Percentiles rank a stretch among this genome's conserved stretches.
These are phyloP conservation scores for Solanum microdontum DNA, from an alignment of 257 asterid species.

Conservation along the genomic window DNA sequence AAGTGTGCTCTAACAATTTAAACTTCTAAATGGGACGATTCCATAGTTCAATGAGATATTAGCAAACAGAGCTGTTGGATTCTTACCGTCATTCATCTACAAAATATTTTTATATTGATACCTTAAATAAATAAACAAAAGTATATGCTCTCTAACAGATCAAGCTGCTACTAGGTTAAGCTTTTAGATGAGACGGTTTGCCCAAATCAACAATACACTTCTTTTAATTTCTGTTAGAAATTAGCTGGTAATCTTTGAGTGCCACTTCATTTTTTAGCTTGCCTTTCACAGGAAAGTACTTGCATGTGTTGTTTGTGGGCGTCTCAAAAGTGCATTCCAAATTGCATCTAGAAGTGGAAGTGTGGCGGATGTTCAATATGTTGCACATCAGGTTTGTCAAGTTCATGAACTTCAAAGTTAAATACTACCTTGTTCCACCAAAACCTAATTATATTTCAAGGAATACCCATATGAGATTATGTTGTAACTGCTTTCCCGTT, in stretches of 20 bases:
- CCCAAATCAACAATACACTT: background rate
- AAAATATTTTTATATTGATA: background rate
- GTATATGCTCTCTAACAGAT: background rate
- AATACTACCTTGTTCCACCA: background rate
- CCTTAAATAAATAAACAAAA: background rate
- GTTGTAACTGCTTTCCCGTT: background rate
- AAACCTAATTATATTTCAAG: background rate
- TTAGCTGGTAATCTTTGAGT: conserved; percentile 7
- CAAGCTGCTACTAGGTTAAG: background rate
- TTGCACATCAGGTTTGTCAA: conserved; percentile 81
- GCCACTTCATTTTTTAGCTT: conserved; percentile 6
- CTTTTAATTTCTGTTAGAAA: background rate
- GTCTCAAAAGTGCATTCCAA: conserved; percentile 96
- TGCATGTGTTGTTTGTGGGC: conserved; percentile 96
- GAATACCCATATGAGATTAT: background rate
- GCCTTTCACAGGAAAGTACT: conserved; percentile 74
- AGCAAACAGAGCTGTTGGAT: background rate
- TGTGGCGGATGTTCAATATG: conserved; percentile 97
- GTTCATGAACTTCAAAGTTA: background rate
- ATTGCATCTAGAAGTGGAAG: conserved; percentile 97
- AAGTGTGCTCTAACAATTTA: background rate
- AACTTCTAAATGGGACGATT: background rate
- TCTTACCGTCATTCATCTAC: background rate
- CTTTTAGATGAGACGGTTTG: background rate
- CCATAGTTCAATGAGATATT: background rate